phyloP scores from a whole-genome alignment of 1,139 yeast species.

The Yarrowia galli region DNA sequence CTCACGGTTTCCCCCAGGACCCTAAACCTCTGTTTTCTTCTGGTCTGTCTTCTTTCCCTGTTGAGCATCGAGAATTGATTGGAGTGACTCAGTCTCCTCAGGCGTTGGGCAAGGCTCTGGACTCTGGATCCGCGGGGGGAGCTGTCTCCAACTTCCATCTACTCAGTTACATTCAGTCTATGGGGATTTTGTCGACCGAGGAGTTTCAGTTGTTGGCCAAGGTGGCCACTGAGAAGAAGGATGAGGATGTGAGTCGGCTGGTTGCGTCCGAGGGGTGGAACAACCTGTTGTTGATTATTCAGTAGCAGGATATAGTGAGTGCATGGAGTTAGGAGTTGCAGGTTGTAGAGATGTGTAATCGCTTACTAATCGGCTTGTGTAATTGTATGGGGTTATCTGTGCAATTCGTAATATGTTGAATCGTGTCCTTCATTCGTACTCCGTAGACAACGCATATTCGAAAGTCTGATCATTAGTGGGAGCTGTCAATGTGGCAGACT shows the following conservation, averaged over 20 bases:
- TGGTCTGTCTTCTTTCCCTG: slow-evolving; percentile 60
- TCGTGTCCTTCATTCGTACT: too few species aligned
- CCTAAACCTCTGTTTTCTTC: slow-evolving; percentile 59
- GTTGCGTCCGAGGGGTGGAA: slow-evolving; percentile 78
- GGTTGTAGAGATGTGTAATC: too few species aligned
- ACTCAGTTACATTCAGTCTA: slow-evolving; percentile 60
- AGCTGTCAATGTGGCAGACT: too few species aligned
- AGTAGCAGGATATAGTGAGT: slow-evolving; percentile 41
- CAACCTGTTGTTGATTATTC: slow-evolving; percentile 66
- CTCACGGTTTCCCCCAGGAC: slow-evolving; percentile 87
- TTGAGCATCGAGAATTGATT: slow-evolving; percentile 78
- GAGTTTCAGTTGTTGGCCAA: slow-evolving; percentile 61
- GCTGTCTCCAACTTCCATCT: slow-evolving; percentile 76
- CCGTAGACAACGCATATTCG: too few species aligned
- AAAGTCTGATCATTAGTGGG: too few species aligned
- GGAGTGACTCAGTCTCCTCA: slow-evolving; percentile 79
- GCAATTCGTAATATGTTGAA: too few species aligned
- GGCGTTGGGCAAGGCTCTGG: slow-evolving; percentile 51
- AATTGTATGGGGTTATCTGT: too few species aligned
- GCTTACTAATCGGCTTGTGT: too few species aligned
- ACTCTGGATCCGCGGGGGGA: slow-evolving; percentile 51
- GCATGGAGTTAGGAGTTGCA: background rate
- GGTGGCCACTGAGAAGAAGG: slow-evolving; percentile 50
- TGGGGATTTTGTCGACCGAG: slow-evolving; percentile 58
- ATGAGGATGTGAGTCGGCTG: slow-evolving; percentile 59